phyloP scores from a whole-genome alignment of 2,329 filamentous ascomycete species.

The Gnomoniopsis sp. region DNA sequence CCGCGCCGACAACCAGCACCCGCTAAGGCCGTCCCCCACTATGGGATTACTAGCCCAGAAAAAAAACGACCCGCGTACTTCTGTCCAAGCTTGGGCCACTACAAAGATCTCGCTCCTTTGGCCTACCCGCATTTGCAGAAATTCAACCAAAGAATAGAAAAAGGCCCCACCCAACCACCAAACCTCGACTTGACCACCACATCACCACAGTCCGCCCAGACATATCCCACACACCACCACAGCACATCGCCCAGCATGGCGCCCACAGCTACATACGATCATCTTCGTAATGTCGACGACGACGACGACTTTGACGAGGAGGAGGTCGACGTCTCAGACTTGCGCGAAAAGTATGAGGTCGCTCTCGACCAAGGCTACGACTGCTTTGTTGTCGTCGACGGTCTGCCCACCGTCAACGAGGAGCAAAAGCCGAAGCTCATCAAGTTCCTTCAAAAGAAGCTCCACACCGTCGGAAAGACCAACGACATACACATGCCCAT shows the following conservation, averaged over 20 bases:
- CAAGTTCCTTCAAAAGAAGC: constrained; percentile 93
- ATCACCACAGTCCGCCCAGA: constrained; percentile 4
- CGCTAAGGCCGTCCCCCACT: not conserved
- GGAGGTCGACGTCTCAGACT: constrained; percentile 92
- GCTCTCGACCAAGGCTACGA: constrained; percentile 94
- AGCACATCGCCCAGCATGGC: constrained; percentile 66
- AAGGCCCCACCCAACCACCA: not conserved
- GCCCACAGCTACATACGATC: constrained; percentile 73
- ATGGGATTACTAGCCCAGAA: not conserved
- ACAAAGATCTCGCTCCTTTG: not conserved
- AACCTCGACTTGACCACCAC: too few relatives aligned
- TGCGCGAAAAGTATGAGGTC: constrained; percentile 92
- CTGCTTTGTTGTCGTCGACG: constrained; percentile 93
- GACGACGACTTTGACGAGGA: constrained; percentile 85
- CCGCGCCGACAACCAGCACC: not conserved
- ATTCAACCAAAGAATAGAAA: constrained; percentile 1
- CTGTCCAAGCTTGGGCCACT: not conserved
- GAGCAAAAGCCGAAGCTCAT: constrained; percentile 91
- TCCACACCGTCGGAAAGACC: constrained; percentile 80
- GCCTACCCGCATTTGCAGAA: not conserved
- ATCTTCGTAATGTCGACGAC: constrained; percentile 84
- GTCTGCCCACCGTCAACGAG: constrained; percentile 82
- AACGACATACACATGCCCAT: constrained; percentile 93
- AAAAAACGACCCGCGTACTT: not conserved
- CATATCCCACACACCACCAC: constrained; percentile 4